Percentiles rank a stretch among this genome's conserved stretches.
Conservation (phyloP, 1,284 basidiomycete genomes). For the Phellopilus nigrolimitatus region DNA sequence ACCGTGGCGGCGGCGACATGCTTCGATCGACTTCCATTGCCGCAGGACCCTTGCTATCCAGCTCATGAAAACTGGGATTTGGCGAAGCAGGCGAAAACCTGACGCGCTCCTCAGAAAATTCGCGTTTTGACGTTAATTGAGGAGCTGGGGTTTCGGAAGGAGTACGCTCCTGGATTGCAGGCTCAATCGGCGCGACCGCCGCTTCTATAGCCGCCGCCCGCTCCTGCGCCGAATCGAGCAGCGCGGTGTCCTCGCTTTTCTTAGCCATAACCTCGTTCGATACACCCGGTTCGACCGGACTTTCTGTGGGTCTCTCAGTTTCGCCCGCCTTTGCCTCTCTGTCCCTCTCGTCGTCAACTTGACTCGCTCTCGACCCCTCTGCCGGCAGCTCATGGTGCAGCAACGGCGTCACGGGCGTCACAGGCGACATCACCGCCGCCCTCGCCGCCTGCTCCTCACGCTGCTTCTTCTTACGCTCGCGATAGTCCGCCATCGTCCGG, state of each 20-base stretch:
- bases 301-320: too few relatives aligned
- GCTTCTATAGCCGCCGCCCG: background rate
- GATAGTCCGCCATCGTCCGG: conserved; percentile 32
- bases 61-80: too few relatives aligned
- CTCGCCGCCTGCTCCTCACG: conserved; percentile 35
- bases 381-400: background rate
- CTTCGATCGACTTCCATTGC: conserved; percentile 7
- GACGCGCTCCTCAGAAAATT: conserved; percentile 4
- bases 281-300: too few relatives aligned
- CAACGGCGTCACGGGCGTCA: conserved; percentile 6
- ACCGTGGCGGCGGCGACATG: too few relatives aligned
- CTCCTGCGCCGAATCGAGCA: too few relatives aligned
- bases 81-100: conserved; percentile 1
- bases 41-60: conserved; percentile 8
- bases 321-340: too few relatives aligned
- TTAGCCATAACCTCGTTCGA: too few relatives aligned
- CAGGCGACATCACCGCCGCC: conserved; percentile 24
- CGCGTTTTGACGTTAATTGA: background rate
- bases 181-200: background rate
- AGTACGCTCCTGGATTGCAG: background rate
- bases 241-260: too few relatives aligned
- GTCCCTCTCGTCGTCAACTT: too few relatives aligned
- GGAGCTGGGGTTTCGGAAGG: background rate
- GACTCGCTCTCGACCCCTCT: background rate
- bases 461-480: conserved; percentile 40